A percentile compares a stretch with the other conserved stretches of the same genome.
Evolutionary conservation across 371 early-diverging fungal species (phyloP).

Genomic region (Actinomortierella wolfii): DNA sequence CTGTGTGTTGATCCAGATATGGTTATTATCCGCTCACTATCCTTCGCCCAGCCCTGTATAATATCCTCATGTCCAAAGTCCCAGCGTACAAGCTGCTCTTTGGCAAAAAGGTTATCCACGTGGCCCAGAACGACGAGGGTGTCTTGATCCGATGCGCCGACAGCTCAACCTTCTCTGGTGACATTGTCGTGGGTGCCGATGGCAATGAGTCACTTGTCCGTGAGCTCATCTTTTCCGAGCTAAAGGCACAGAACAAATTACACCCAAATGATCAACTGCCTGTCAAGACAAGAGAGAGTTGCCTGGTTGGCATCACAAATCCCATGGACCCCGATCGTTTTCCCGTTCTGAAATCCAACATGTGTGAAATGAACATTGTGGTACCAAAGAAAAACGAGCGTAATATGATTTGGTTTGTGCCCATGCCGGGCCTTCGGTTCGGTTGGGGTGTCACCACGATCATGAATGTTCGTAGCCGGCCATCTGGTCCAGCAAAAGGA

Average conservation of each 20-base stretch:
- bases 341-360: slow-evolving; percentile 14
- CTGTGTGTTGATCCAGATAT: slow-evolving; percentile 13
- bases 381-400: slow-evolving; percentile 28
- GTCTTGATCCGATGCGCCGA: slow-evolving; percentile 32
- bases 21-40: slow-evolving; percentile 32
- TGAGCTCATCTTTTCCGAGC: slow-evolving; percentile 18
- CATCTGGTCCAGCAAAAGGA: background rate
- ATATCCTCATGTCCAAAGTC: slow-evolving; percentile 28
- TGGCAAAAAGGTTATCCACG: slow-evolving; percentile 16
- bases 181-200: slow-evolving; percentile 36
- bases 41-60: slow-evolving; percentile 31
- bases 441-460: slow-evolving; percentile 36
- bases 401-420: slow-evolving; percentile 33
- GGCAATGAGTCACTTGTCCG: slow-evolving; percentile 28
- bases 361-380: slow-evolving; percentile 22
- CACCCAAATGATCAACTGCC: slow-evolving; percentile 20
- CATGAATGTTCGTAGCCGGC: no score
- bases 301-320: slow-evolving; percentile 23
- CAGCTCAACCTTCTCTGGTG: slow-evolving; percentile 19
- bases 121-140: slow-evolving; percentile 22
- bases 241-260: slow-evolving; percentile 11
- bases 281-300: slow-evolving; percentile 21
- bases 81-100: slow-evolving; percentile 41
- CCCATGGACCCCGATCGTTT: slow-evolving; percentile 17
- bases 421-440: slow-evolving; percentile 28